Percentiles rank a stretch among this genome's conserved stretches.
phyloP scores from a whole-genome alignment of 495 filamentous ascomycete genomes.

The Penicillium turbatum region DNA sequence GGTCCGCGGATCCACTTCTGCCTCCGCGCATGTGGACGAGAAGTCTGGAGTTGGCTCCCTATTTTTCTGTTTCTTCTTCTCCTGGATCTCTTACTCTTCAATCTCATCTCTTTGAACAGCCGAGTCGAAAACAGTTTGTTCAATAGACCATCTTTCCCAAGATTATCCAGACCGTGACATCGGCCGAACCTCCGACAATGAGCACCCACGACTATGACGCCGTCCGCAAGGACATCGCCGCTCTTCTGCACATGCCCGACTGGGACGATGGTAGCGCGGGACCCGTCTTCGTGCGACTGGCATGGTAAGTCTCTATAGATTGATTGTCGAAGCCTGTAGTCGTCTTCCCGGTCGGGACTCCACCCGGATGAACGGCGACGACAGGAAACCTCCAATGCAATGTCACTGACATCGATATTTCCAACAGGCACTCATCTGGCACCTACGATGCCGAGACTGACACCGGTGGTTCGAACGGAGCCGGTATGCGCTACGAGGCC shows the following conservation, averaged over 20 bases:
- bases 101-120: background rate
- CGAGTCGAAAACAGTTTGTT: background rate
- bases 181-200: slow-evolving; percentile 35
- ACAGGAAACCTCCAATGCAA: background rate
- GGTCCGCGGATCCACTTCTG: slow-evolving; percentile 34
- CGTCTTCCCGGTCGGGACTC: slow-evolving; percentile 10
- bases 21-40: slow-evolving; percentile 30
- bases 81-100: background rate
- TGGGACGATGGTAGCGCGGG: slow-evolving; percentile 62
- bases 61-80: slow-evolving; percentile 12
- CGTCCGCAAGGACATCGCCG: slow-evolving; percentile 51
- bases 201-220: slow-evolving; percentile 47
- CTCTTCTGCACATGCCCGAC: slow-evolving; percentile 52
- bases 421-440: slow-evolving; percentile 52
- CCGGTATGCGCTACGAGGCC: slow-evolving; percentile 60
- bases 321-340: slow-evolving; percentile 1
- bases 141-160: slow-evolving; percentile 1
- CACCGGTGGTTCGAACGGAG: slow-evolving; percentile 60
- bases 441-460: slow-evolving; percentile 55
- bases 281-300: slow-evolving; percentile 57
- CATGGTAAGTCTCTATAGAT: slow-evolving; percentile 49
- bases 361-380: slow-evolving; percentile 6
- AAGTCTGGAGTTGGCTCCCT: slow-evolving; percentile 17
- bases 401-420: slow-evolving; percentile 7
- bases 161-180: slow-evolving; percentile 24